Evolutionary conservation across 2,329 filamentous ascomycete species (phyloP), one percentile per base, ranked within the genome.

Genomic region (Xylariaceae sp.): DNA sequence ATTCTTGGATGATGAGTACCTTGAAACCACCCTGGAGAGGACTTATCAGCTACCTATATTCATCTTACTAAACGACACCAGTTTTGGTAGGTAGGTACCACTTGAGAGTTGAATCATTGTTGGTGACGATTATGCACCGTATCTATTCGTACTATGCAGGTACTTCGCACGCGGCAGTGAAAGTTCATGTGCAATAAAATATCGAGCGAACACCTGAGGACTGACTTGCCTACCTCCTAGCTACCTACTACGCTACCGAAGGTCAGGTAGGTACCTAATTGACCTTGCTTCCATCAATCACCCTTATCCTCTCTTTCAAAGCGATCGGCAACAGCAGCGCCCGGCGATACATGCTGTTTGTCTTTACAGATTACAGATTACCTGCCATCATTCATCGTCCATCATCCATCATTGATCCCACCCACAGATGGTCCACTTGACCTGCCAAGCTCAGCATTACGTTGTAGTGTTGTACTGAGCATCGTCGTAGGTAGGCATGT

Each of bases 381-480:
- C 56, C 42, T 45, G 47, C 46, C 46, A 29, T 50, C 19, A 19
- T 19, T 19, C 19, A 19, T 19, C 19, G 19, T 19, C 19, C 19
- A 19, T 19, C 19, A 19, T 19, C 19, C 19, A 19, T 19, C 50
- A 37, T 45, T 31, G 43, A 47, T 47, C 32, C 49, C 49, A 41
- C 19, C 43, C 31, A 45, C 29, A 11, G 29, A 45, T 45, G 27
- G 12, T 45, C 43, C 43, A n/a, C 43, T 12, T 45, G 43, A 45
- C 35, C 9, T 40, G 57, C 55, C 57, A 53, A 58, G 57, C 49
- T 52, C 2, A 51, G 52, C 57, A 60, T 60, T 57, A 60, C 57
- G 8, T 11, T 11, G 35, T 11, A 11, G 35, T 37, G 35, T 11
- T 3, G 35, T 37, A 37, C 8, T 19, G 19, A 19, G 19, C 19